Conservation (phyloP, 805 yeast genomes). For the Ogataea saltuana region DNA sequence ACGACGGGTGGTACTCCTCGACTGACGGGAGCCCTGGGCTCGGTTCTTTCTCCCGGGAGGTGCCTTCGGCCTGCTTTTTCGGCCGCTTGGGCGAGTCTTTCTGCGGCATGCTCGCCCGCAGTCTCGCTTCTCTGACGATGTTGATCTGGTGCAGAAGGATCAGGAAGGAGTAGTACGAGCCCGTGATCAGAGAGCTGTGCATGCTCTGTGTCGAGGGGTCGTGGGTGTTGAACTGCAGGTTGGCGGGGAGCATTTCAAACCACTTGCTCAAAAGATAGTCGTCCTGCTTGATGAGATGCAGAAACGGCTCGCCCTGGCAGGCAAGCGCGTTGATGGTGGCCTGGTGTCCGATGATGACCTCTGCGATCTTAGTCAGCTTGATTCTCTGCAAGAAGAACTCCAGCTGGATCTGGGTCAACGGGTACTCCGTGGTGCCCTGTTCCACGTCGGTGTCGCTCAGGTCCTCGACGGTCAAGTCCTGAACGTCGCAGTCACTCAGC, state of each 20-base stretch:
- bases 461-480: slow-evolving; percentile 64
- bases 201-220: slow-evolving; percentile 37
- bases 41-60: slow-evolving; percentile 22
- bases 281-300: slow-evolving; percentile 65
- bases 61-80: slow-evolving; percentile 28
- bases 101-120: too few species aligned
- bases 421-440: slow-evolving; percentile 9
- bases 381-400: slow-evolving; percentile 61
- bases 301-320: slow-evolving; percentile 47
- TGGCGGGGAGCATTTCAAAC: slow-evolving; percentile 64
- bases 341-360: slow-evolving; percentile 66
- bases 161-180: slow-evolving; percentile 67
- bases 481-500: slow-evolving; percentile 72
- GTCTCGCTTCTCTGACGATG: slow-evolving; percentile 40
- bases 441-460: slow-evolving; percentile 50
- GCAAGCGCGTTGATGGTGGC: slow-evolving; percentile 31
- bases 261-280: slow-evolving; percentile 74
- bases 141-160: slow-evolving; percentile 69
- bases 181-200: slow-evolving; percentile 57
- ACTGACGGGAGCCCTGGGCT: slow-evolving; percentile 35
- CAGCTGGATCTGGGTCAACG: slow-evolving; percentile 37
- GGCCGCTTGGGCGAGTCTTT: background rate
- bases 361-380: slow-evolving; percentile 68
- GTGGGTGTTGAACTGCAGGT: slow-evolving; percentile 58
- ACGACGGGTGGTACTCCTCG: slow-evolving; percentile 59